A percentile compares a stretch with the other conserved stretches of the same genome.
Conservation (phyloP, 257 asterid species). For the Capsicum baccatum region DNA sequence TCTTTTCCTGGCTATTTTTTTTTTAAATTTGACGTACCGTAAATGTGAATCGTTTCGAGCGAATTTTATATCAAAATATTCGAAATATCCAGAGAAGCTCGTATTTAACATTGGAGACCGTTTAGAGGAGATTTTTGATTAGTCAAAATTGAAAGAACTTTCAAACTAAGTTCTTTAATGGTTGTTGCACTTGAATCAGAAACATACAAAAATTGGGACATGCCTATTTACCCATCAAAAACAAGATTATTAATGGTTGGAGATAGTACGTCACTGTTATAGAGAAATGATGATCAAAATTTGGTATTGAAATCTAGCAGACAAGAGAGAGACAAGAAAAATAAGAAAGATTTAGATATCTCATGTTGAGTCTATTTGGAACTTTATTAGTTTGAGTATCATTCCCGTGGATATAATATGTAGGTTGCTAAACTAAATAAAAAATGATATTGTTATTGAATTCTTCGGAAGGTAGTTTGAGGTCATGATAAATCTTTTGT, state of each 20-base stretch:
- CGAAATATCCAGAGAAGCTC: too few relatives aligned
- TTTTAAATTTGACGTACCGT: too few relatives aligned
- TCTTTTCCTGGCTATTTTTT: too few relatives aligned
- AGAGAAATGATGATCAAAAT: slow-evolving; percentile 18
- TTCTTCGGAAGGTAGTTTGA: background rate
- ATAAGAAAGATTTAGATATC: background rate
- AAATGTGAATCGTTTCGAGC: too few relatives aligned
- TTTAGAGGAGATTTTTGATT: too few relatives aligned
- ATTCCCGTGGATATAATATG: background rate
- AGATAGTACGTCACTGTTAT: background rate
- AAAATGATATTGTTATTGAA: background rate
- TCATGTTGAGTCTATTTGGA: background rate
- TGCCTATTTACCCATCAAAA: background rate
- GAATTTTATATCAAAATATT: too few relatives aligned
- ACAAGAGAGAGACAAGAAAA: background rate
- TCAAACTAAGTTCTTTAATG: too few relatives aligned
- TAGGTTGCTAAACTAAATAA: background rate
- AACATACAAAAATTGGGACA: too few relatives aligned
- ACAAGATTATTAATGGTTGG: slow-evolving; percentile 7
- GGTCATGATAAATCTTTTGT: too few relatives aligned
- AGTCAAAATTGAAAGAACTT: too few relatives aligned
- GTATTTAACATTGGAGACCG: too few relatives aligned
- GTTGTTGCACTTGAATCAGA: too few relatives aligned
- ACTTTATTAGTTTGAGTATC: slow-evolving; percentile 2
- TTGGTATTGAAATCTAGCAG: background rate